Evolutionary conservation across 208 protist genomes (phyloP).

Genomic region (Vickermania spadyakhi): DNA sequence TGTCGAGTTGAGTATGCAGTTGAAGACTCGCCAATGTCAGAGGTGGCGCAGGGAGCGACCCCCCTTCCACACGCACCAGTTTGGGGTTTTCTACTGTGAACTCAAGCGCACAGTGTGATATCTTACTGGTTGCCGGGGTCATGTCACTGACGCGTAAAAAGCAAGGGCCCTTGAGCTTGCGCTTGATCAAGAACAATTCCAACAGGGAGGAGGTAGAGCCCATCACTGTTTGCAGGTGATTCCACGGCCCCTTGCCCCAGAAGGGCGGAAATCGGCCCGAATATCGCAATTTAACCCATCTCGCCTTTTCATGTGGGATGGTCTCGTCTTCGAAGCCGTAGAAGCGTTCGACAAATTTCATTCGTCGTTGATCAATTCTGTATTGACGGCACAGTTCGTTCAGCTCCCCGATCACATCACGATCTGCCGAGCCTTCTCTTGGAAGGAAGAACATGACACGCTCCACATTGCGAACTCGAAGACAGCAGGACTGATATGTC

Average conservation of each 20-base stretch:
- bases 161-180: conserved; percentile 90
- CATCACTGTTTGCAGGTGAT: conserved; percentile 79
- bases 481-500: conserved; percentile 62
- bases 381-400: conserved; percentile 54
- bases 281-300: conserved; percentile 90
- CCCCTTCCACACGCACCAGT: conserved; percentile 42
- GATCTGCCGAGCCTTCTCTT: conserved; percentile 33
- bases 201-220: conserved; percentile 70
- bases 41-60: conserved; percentile 49
- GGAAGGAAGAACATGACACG: conserved; percentile 75
- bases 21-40: conserved; percentile 84
- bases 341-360: conserved; percentile 89
- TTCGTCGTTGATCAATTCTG: conserved; percentile 58
- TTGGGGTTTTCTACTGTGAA: conserved; percentile 71
- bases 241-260: conserved; percentile 18
- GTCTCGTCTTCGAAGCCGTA: conserved; percentile 88
- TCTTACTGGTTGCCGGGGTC: conserved; percentile 16
- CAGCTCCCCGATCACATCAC: conserved; percentile 78
- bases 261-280: conserved; percentile 56
- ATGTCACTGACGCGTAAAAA: conserved; percentile 69
- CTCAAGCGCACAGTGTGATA: conserved; percentile 84
- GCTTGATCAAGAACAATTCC: conserved; percentile 93
- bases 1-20: conserved; percentile 84
- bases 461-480: conserved; percentile 75
- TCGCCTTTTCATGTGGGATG: conserved; percentile 65